A percentile compares a stretch with the other conserved stretches of the same genome.
These are phyloP conservation scores for Aphanoascus verrucosus DNA, from an alignment of 2,329 filamentous ascomycete genomes.

Conservation along the genomic window DNA sequence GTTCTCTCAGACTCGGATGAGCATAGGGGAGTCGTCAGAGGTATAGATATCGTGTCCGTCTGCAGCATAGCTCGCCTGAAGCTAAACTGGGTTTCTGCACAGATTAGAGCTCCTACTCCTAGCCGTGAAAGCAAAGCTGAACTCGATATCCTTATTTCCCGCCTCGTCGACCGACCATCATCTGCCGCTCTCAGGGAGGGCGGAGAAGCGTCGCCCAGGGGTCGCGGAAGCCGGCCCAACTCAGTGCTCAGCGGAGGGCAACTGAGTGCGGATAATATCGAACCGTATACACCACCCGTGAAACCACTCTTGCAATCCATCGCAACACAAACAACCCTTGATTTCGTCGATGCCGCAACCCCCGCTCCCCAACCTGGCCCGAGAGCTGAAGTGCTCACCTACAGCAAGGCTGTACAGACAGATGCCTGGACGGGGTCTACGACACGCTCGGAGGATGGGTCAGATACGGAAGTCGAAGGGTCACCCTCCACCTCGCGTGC, in stretches of 20 bases:
- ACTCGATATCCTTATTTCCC: slow-evolving; percentile 76
- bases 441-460: slow-evolving; percentile 44
- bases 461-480: slow-evolving; percentile 52
- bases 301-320: slow-evolving; percentile 36
- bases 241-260: slow-evolving; percentile 76
- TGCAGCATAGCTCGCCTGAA: background rate
- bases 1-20: slow-evolving; percentile 57
- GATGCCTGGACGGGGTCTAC: slow-evolving; percentile 54
- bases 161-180: slow-evolving; percentile 63
- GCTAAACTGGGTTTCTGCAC: background rate
- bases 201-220: slow-evolving; percentile 35
- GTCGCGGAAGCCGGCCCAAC: slow-evolving; percentile 62
- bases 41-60: slow-evolving; percentile 42
- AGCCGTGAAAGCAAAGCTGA: slow-evolving; percentile 56
- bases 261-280: slow-evolving; percentile 57
- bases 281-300: slow-evolving; percentile 30
- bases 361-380: slow-evolving; percentile 42
- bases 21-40: slow-evolving; percentile 58
- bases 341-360: slow-evolving; percentile 71
- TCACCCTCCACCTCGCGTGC: slow-evolving; percentile 44
- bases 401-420: slow-evolving; percentile 95
- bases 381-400: slow-evolving; percentile 71
- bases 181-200: slow-evolving; percentile 53
- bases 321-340: slow-evolving; percentile 55
- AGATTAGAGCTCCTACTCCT: slow-evolving; percentile 46